Evolutionary conservation across 805 yeast genomes (phyloP).

Genomic region (Peterozyma xylosa): DNA sequence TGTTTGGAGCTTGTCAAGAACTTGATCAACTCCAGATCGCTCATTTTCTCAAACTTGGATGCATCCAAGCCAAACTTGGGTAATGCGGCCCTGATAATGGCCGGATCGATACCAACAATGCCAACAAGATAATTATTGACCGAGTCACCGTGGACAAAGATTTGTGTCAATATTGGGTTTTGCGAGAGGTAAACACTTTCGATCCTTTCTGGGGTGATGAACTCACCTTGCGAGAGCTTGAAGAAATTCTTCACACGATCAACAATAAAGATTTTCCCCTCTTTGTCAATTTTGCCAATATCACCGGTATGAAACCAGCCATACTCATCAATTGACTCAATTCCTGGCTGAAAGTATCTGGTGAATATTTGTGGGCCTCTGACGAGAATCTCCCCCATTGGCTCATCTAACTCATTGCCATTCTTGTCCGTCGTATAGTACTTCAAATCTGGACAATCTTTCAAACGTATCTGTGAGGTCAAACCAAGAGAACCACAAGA

Average conservation of each 20-base stretch:
- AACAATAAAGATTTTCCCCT: constrained; percentile 52
- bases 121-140: constrained; percentile 49
- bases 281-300: constrained; percentile 42
- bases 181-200: constrained; percentile 55
- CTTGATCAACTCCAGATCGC: not conserved
- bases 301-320: constrained; percentile 64
- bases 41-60: not conserved
- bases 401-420: constrained; percentile 19
- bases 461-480: constrained; percentile 48
- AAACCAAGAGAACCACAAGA: constrained; percentile 55
- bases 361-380: constrained; percentile 59
- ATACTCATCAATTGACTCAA: constrained; percentile 45
- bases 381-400: constrained; percentile 52
- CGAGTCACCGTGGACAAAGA: constrained; percentile 61
- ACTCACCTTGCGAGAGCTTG: constrained; percentile 61
- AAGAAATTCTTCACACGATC: constrained; percentile 78
- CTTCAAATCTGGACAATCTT: constrained; percentile 60
- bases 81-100: not conserved
- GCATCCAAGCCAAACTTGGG: constrained; percentile 1
- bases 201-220: constrained; percentile 69
- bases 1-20: constrained; percentile 12
- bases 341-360: constrained; percentile 47
- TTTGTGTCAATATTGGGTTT: constrained; percentile 36
- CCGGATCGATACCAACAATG: constrained; percentile 47
- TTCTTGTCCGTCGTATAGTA: constrained; percentile 31